Base-by-base conservation (phyloP, 2,329 filamentous ascomycete species). In the Coleophoma eucalyptorum region DNA sequence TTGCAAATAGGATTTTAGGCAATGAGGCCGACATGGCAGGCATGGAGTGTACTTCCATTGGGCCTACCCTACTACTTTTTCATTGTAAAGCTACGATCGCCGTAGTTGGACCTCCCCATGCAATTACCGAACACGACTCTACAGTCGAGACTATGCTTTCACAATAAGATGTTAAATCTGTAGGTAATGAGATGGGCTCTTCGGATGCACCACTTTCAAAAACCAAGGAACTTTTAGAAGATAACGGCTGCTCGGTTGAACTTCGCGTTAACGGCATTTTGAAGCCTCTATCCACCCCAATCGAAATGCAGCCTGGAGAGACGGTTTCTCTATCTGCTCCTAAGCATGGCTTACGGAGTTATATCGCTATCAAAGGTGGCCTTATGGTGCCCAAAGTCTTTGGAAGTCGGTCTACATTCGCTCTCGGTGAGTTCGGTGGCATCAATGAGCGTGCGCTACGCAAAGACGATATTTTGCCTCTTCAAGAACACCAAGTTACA, bases 1-100 rank as follows among this genome's bases (percentile, higher is more conserved):
- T 83, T 18, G 81, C 78, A 2, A 86, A 86, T 54, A 67, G 76
- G n/a, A 68, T 86, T 1, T 80, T 79, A 0, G 80, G 80, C 1
- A 85, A 86, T 48, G 56, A 70, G 0, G 58, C 68, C 0, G 71
- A 69, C 0, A 71, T 65, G 3, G 82, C 82, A 60, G 73, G 71
- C 0, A 62, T 86, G 0, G 83, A 86, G 55, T 79, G 84, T 20
- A 84, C 82, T 0, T 58, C 83, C 13, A 75, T 70, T n/a, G 82
- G 82, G 0, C 81, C 82, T 0, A 79, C 81, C 21, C n/a, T n/a
- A n/a, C 62, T 86, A 21, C 67, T 67, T 0, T 84, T 85, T 56
- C 50, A 61, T 79, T 5, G 71, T 69, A 2, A 66, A 72, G 19
- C 74, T 13, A 80, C 79, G 1, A 65, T 82, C 1, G 69, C 84